Base-by-base conservation (phyloP, 208 protist genomes). In the Trypanosoma theileri region DNA sequence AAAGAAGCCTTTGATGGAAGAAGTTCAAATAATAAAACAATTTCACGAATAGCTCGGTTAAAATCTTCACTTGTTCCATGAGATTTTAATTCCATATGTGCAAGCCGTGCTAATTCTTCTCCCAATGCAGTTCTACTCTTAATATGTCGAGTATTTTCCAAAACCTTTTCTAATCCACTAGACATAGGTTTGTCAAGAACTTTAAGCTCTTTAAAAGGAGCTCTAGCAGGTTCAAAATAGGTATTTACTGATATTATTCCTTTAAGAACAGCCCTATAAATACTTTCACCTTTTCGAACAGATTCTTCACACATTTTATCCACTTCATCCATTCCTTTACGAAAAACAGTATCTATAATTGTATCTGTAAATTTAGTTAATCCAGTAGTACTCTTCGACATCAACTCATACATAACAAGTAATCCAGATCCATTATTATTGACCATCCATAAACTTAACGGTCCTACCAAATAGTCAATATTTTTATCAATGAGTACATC, bases 401-500 rank as follows among this genome's bases (percentile, higher is more conserved):
- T 31, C 57, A 75, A 69, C 31, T 28, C 24, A 64, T 59, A 75
- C 12, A 69, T 19, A 31, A 58, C 50, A 35, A 40, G 12, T 40
- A 75, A 51, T 24, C 80, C 28, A 28, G 62, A 62, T 22, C 60
- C 63, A 28, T 78, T 63, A 13, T 73, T 58, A 12, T 50, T 51
- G 17, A 80, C 41, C 17, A 93, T 74, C 69, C 75, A 88, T 19
- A 66, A 28, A 41, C 57, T 44, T 42, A 80, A 73, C 22, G 60
- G 60, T 8, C 50, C 19, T 24, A 62, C 53, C 14, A 93, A 60
- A 63, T 81, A 90, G n/a, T 71, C 55, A 55, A 75, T 62, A 65
- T 90, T 75, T 4, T 77, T 64, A 53, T 79, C 63, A 54, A 93
- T 75, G 10, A 90, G 70, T 31, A 85, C 67, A 31, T 81, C 64